Evolutionary conservation across 2,329 filamentous ascomycete species (phyloP), one percentile per base, ranked within the genome.

Genomic region (Didymosphaeria variabile): DNA sequence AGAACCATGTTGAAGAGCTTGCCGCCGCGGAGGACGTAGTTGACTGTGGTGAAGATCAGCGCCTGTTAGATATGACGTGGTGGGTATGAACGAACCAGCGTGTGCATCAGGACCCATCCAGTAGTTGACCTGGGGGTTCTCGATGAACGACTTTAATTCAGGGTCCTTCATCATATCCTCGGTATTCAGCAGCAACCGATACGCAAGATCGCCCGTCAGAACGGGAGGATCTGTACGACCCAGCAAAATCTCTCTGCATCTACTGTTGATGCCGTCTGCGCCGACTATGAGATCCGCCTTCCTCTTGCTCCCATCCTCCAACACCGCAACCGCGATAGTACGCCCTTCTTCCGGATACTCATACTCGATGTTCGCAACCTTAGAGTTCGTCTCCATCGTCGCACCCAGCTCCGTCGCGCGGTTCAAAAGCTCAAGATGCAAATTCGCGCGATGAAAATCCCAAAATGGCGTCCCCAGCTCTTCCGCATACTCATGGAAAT

Each of bases 371-470:
- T 79, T 73, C 3, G 78, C 72, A 0, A 86, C 81, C 47, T 79
- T 77, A 1, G 82, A 74, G 40, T 79, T 81, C 26, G 80, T 81
- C 17, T 78, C 75, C n/a, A 87, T 64, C 12, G 69, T 72, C 0
- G 79, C 83, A 0, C 85, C 85, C 0, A 87, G 72, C 58, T 84
- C 81, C 3, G 77, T 57, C 4, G 84, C 83, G 38, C 83, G 71
- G 3, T 81, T 76, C 2, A 86, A 66, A 5, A 87, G 73, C 44
- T 79, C 81, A 36, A 72, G 75, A 44, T 87, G 85, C 21, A 87
- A 67, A 61, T 85, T 82, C 2, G 84, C 83, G 10, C 85, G 80
- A 65, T 87, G 85, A 44, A 87, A 86, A 63, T 86, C 84, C 74
- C 82, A 84, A 65, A 86, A 87, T 26, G 79, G 83, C 31, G 76